Conservation (phyloP, 805 yeast genomes). For the Suhomyces xylopsoci region DNA sequence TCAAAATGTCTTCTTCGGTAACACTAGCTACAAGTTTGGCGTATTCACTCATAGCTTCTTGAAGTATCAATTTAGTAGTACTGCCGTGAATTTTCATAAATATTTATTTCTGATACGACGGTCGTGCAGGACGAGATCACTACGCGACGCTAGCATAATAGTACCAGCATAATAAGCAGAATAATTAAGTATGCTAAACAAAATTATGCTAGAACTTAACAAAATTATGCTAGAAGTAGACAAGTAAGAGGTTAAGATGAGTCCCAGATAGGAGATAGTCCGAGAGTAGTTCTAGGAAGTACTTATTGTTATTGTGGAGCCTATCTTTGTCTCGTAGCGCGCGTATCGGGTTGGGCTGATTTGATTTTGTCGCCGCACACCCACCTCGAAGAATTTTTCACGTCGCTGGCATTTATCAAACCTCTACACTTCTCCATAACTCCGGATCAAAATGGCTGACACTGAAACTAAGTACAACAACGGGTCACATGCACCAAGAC, state of each 20-base stretch:
- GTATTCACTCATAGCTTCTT: conserved; percentile 28
- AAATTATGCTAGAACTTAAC: too few relatives aligned
- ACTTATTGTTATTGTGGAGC: too few relatives aligned
- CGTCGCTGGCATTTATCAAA: conserved; percentile 5
- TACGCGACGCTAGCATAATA: not conserved
- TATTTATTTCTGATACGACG: not conserved
- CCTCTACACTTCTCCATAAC: not conserved
- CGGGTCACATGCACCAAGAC: conserved; percentile 26
- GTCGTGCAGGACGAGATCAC: conserved; percentile 1
- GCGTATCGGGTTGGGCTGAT: too few relatives aligned
- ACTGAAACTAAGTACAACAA: conserved; percentile 7
- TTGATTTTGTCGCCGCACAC: conserved; percentile 1
- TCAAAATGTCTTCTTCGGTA: conserved; percentile 47
- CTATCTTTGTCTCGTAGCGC: too few relatives aligned
- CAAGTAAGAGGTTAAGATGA: too few relatives aligned
- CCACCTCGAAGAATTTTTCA: conserved; percentile 7
- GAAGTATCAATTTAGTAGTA: not conserved
- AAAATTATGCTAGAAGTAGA: too few relatives aligned
- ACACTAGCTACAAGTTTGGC: conserved; percentile 54
- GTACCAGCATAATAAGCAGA: not conserved
- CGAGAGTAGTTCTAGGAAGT: too few relatives aligned
- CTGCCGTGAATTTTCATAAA: not conserved
- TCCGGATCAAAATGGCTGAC: not conserved
- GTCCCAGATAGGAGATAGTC: too few relatives aligned
- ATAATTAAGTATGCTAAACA: too few relatives aligned